Evolutionary conservation across 169 alveolate species (phyloP).

Genomic region (Eimeria falciformis): DNA sequence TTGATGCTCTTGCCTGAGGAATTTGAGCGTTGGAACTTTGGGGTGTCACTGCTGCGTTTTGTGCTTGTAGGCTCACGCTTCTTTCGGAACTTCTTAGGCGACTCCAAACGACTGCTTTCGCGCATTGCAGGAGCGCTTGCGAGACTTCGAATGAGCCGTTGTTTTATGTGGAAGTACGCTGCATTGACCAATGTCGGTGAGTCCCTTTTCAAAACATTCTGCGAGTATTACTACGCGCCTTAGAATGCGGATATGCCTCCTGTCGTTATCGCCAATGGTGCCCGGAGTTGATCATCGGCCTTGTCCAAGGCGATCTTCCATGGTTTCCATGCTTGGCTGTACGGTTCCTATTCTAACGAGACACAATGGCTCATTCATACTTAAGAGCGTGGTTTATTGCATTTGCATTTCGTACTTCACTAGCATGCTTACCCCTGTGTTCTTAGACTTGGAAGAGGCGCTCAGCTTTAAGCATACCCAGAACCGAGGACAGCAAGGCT

Average conservation of each 20-base stretch:
- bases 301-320: too few species aligned
- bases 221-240: too few species aligned
- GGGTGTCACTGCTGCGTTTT: neutral
- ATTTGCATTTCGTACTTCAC: too few species aligned
- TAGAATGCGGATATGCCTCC: too few species aligned
- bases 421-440: too few species aligned
- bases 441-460: slow-evolving; percentile 19
- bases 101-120: neutral
- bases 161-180: slow-evolving; percentile 12
- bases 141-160: neutral
- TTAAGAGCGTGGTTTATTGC: too few species aligned
- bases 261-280: too few species aligned
- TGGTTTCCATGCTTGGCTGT: too few species aligned
- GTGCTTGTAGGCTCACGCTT: neutral
- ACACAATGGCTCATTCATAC: too few species aligned
- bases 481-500: neutral
- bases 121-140: neutral
- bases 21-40: neutral
- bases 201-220: neutral
- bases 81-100: neutral
- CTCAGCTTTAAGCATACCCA: neutral
- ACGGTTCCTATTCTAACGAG: too few species aligned
- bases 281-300: too few species aligned
- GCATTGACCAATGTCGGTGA: slow-evolving; percentile 47
- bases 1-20: neutral